Conservation (phyloP, 441 rosid genomes). For the Eruca vesicaria region DNA sequence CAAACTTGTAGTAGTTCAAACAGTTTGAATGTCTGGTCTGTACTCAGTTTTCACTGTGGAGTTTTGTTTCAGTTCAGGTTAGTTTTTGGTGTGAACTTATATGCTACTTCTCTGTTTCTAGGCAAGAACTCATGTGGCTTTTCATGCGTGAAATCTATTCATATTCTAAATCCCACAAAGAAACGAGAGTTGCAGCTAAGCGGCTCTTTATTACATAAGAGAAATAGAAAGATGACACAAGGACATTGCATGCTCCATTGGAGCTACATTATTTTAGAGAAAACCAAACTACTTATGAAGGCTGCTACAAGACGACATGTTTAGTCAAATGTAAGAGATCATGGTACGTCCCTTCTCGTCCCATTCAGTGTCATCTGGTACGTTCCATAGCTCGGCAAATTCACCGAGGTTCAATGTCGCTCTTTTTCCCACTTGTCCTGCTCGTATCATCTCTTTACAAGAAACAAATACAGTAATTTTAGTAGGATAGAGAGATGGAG, state of each 20-base stretch:
- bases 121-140: conserved; percentile 8
- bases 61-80: conserved; percentile 37
- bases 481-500: background rate
- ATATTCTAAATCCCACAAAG: no score
- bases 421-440: background rate
- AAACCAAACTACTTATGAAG: no score
- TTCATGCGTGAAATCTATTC: no score
- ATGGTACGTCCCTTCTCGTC: background rate
- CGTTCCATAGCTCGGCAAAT: background rate
- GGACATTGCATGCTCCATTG: no score
- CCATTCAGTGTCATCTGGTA: conserved; percentile 7
- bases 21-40: conserved; percentile 26
- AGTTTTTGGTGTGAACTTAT: no score
- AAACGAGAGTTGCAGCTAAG: no score
- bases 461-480: background rate
- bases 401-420: background rate
- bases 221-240: no score
- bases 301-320: no score
- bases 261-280: no score
- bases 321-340: background rate
- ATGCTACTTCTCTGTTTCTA: background rate
- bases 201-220: no score
- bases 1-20: conserved; percentile 10
- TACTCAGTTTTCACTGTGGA: conserved; percentile 33
- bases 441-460: background rate